Conservation (phyloP, 129 eudicot species). For the Flaveria linearis region DNA sequence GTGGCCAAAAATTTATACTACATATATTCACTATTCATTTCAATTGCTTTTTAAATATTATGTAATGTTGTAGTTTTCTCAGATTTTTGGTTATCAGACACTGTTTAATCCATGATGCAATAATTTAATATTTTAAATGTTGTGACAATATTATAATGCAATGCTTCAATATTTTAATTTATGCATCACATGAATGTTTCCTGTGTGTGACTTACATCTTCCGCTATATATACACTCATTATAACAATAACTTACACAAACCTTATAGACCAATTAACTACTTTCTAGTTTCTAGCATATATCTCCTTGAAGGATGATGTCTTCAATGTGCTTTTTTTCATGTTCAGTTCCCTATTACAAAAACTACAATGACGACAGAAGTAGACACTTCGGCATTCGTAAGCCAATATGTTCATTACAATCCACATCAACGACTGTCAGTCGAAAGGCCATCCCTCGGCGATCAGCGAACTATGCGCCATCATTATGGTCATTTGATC, state of each 20-base stretch:
- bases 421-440: background rate
- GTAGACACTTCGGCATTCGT: background rate
- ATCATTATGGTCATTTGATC: background rate
- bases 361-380: background rate
- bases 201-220: background rate
- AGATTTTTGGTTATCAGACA: too few relatives aligned
- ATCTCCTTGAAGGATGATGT: background rate
- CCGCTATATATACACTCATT: background rate
- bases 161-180: too few relatives aligned
- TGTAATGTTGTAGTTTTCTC: too few relatives aligned
- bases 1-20: too few relatives aligned
- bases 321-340: background rate
- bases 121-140: too few relatives aligned
- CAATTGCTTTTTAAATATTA: too few relatives aligned
- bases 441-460: background rate
- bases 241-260: background rate
- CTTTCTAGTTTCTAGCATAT: background rate
- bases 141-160: too few relatives aligned
- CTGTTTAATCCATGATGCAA: too few relatives aligned
- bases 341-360: background rate
- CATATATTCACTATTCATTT: too few relatives aligned
- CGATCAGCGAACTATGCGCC: conserved; percentile 8
- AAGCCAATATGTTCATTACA: background rate
- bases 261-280: background rate
- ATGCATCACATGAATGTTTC: too few relatives aligned